Evolutionary conservation across 2,329 filamentous ascomycete genomes (phyloP), one percentile per base, ranked within the genome.

Genomic region (Monosporascus sp.): DNA sequence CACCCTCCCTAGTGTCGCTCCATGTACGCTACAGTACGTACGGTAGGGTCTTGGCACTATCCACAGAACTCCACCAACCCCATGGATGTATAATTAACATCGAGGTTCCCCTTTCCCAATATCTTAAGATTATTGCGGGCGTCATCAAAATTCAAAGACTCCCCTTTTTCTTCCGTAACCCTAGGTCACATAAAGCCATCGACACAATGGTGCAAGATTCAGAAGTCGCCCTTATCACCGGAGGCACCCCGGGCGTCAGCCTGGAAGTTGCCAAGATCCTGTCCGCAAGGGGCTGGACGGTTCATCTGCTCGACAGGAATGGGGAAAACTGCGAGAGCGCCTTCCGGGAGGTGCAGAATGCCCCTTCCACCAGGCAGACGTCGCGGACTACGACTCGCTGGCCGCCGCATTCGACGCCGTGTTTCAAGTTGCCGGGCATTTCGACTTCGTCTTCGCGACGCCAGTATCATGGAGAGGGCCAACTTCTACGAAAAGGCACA

Each of bases 391-490:
- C 56, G 38, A 46, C 20, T 56, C 55, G 3, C 56, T 62, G 24
- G 58, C 54, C 4, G 55, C 52, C 7, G 56, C 59, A 3, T 64
- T 63, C 50, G 46, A 60, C 51, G 51, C 52, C 27, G 55, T 54
- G 19, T 62, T 62, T 50, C 24, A 48, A 52, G 41, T 17, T 45
- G 7, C 50, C 59, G 24, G 56, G 6, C 53, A 52, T 7, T 55
- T 62, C 24, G 61, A 63, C 52, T 63, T 63, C 41, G 61, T 62
- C 7, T 60, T 61, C 44, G 61, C 61, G 24, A 64, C 45, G 61
- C 61, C 27, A 60, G 59, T 11, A 49, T 62, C 26, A 60, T 61
- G 51, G 60, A 64, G 55, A 58, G 53, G 48, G 54, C 52, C 24
- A 55, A 51, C 17, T 64, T 64, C 52, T 65, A 63, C 55, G 56